Evolutionary conservation across 495 filamentous ascomycete genomes (phyloP).

Genomic region (Viridothelium virens): DNA sequence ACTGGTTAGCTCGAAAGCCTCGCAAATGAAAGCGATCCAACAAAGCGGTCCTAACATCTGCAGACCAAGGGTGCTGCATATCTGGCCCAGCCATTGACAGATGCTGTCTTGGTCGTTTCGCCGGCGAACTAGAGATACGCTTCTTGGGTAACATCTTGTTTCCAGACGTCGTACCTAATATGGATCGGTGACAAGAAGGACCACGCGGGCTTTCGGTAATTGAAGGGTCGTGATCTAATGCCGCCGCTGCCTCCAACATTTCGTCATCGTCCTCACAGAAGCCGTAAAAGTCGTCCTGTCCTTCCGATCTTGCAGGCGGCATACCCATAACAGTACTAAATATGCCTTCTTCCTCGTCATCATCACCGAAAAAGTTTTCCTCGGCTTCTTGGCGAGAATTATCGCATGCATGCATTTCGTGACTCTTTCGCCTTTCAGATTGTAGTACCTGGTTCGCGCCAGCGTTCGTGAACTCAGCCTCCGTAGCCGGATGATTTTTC

Average conservation of each 20-base stretch:
- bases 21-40: conserved; percentile 73
- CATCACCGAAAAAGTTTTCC: conserved; percentile 6
- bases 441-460: background rate
- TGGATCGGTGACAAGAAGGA: background rate
- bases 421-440: background rate
- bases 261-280: conserved; percentile 54
- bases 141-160: conserved; percentile 40
- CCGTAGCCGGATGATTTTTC: too few species aligned
- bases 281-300: conserved; percentile 25
- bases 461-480: background rate
- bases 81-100: conserved; percentile 22
- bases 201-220: conserved; percentile 11
- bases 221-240: conserved; percentile 45
- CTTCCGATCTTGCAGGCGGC: conserved; percentile 20
- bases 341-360: conserved; percentile 4
- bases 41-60: conserved; percentile 69
- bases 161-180: conserved; percentile 50
- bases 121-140: conserved; percentile 21
- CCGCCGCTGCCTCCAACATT: conserved; percentile 54
- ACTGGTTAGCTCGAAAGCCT: conserved; percentile 83
- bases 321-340: conserved; percentile 27
- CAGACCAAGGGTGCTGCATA: conserved; percentile 64
- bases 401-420: conserved; percentile 8
- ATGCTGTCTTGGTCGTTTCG: conserved; percentile 7
- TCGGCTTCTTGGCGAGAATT: conserved; percentile 11